Evolutionary conservation across 345 rosid species (phyloP), one percentile per base, ranked within the genome.

Genomic region (Melaleuca alternifolia): DNA sequence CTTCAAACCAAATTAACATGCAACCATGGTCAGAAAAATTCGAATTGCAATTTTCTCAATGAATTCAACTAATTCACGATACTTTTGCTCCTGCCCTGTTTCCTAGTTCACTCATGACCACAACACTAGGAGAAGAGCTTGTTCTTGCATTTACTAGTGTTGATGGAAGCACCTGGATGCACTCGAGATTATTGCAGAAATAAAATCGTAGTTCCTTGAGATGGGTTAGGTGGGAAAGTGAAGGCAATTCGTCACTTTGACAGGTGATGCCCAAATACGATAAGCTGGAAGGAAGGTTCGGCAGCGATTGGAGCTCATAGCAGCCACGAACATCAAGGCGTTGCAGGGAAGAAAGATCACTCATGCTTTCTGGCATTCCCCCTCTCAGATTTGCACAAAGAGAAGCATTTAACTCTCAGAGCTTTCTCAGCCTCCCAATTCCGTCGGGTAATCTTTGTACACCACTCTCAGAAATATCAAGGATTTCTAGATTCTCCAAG

Each of bases 151-250:
- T n/a, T 13, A 12, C 3, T 12, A 6, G 33, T 6, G 9, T n/a
- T 59, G 71, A 0, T n/a, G 37, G 75, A 28, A 61, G 30, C 37
- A 2, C 37, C 1, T 28, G 4, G 71, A 61, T 61, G 71, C 71
- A 59, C 37, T 59, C 1, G 9, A 59, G 3, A n/a, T 6, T 11
- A 2, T 0, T 0, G 7, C 71, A n/a, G 2, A 0, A 0, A 5
- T 0, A 0, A 11, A 59, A 2, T 1, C 0, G 0, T 61, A 61
- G 20, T 14, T 3, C 1, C 37, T 61, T 61, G 18, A 61, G 71
- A 61, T 13, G 71, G 71, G 71, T 0, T 61, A 61, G 71, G 71
- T 61, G 71, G 71, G 71, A 61, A 30, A 61, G 37, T 7, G 75
- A 61, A 13, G 75, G 37, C 75, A 61, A 61, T 61, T 13, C 12